These are phyloP conservation scores for Phytophthora ramorum DNA, from an alignment of 352 stramenopile genomes.

Conservation along the genomic window DNA sequence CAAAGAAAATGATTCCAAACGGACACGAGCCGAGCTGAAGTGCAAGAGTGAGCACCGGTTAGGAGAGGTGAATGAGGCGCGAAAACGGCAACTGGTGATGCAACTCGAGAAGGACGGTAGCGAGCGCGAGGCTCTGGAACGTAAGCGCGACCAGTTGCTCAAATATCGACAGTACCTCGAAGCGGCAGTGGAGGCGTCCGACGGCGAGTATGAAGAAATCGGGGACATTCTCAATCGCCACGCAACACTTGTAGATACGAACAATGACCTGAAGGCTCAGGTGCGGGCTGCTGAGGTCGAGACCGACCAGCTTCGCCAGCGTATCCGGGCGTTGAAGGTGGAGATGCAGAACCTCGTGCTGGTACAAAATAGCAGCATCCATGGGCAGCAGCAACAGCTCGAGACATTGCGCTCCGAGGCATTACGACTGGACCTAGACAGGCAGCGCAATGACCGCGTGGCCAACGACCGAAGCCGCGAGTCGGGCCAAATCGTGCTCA, in stretches of 20 bases:
- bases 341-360: conserved; percentile 87
- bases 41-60: conserved; percentile 85
- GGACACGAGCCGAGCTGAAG: conserved; percentile 88
- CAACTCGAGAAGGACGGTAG: conserved; percentile 79
- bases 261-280: conserved; percentile 86
- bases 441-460: conserved; percentile 74
- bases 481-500: conserved; percentile 91
- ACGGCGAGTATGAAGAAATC: conserved; percentile 88
- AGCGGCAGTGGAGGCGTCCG: conserved; percentile 78
- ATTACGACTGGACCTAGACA: conserved; percentile 84
- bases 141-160: conserved; percentile 80
- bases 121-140: conserved; percentile 73
- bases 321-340: conserved; percentile 77
- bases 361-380: conserved; percentile 88
- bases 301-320: conserved; percentile 80
- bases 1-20: conserved; percentile 94
- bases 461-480: conserved; percentile 88
- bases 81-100: conserved; percentile 74
- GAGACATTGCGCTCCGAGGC: conserved; percentile 79
- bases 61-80: conserved; percentile 77
- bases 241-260: conserved; percentile 87
- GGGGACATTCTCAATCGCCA: conserved; percentile 87
- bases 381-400: conserved; percentile 83
- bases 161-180: conserved; percentile 90
- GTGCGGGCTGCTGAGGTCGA: conserved; percentile 71